Evolutionary conservation across 2,329 filamentous ascomycete species (phyloP), one percentile per base, ranked within the genome.

Genomic region (Beauveria pseudobassiana): DNA sequence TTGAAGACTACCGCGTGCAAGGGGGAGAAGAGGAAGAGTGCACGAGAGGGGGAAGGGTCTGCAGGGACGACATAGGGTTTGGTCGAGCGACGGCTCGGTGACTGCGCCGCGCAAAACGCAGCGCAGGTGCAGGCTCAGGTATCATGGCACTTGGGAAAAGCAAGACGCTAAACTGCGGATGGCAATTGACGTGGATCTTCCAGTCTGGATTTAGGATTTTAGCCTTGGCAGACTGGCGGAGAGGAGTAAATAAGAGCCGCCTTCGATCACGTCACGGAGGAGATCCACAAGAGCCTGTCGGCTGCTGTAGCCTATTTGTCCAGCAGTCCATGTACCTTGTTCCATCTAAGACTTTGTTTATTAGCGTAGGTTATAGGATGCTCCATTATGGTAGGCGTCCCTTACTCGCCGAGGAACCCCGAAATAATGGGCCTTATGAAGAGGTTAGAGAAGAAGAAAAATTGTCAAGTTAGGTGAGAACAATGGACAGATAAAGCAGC

Each of bases 171-270:
- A 42, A 46, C 57, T 59, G 38, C 20, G 57, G 20, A 52, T 24
- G 57, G 57, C 40, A 60, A 53, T 60, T 30, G 38, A 38, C 57
- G 57, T 60, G 57, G 57, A 60, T 60, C 57, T 52, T 18, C 22
- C 26, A 30, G 34, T 38, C 49, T 52, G 57, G 38, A 60, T 53
- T 52, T 46, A 59, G 49, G 34, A 50, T 22, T 59, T 51, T 40
- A 30, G 46, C 20, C 22, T 43, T 50, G 30, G 56, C 28, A 45
- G 43, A 49, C 20, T 43, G 55, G 40, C 46, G 24, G 20, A 57
- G 55, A 40, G 22, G 52, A 40, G 20, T 14, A 38, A 34, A 52
- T 24, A 34, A 24, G n/a, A 53, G 38, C 57, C 49, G 26, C 34
- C 49, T 45, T 53, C 57, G 38, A 60, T 60, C 57, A 60, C 57